These are phyloP conservation scores for Nakazawaea peltata DNA, from an alignment of 805 yeast genomes.

Conservation along the genomic window DNA sequence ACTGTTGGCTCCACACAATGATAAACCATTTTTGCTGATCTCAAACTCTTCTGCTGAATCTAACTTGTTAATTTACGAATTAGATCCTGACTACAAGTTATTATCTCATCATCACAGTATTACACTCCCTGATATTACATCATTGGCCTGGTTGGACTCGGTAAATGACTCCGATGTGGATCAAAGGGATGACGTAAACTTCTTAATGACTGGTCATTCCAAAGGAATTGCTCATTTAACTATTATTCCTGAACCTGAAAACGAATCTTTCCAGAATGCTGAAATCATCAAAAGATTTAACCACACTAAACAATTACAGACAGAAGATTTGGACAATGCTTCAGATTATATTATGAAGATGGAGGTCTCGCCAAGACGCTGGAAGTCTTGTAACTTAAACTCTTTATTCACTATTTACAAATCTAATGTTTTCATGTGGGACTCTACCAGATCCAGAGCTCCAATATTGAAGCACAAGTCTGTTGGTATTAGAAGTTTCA, in stretches of 20 bases:
- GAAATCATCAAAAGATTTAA: conserved; percentile 73
- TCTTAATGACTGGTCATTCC: conserved; percentile 65
- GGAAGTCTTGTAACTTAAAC: conserved; percentile 34
- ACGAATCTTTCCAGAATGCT: conserved; percentile 42
- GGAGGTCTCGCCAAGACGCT: conserved; percentile 28
- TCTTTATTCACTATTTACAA: conserved; percentile 56
- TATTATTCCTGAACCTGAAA: conserved; percentile 48
- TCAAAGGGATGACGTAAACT: conserved; percentile 24
- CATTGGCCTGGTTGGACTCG: conserved; percentile 42
- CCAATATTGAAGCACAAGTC: conserved; percentile 50
- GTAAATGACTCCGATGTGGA: conserved; percentile 12
- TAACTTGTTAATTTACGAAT: conserved; percentile 44
- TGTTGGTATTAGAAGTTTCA: conserved; percentile 43
- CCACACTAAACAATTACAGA: conserved; percentile 56
- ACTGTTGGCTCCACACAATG: conserved; percentile 27
- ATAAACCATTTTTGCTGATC: conserved; percentile 38
- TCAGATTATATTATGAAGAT: conserved; percentile 21
- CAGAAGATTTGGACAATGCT: conserved; percentile 17
- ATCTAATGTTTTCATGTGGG: conserved; percentile 73
- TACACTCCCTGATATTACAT: conserved; percentile 44
- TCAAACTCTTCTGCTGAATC: conserved; percentile 37
- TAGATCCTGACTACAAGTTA: conserved; percentile 29
- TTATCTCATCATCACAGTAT: conserved; percentile 55
- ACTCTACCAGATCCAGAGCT: conserved; percentile 46
- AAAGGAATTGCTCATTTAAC: conserved; percentile 71